These are phyloP conservation scores for Paraglomus brasilianum DNA, from an alignment of 192 early-diverging fungal genomes.

Conservation along the genomic window DNA sequence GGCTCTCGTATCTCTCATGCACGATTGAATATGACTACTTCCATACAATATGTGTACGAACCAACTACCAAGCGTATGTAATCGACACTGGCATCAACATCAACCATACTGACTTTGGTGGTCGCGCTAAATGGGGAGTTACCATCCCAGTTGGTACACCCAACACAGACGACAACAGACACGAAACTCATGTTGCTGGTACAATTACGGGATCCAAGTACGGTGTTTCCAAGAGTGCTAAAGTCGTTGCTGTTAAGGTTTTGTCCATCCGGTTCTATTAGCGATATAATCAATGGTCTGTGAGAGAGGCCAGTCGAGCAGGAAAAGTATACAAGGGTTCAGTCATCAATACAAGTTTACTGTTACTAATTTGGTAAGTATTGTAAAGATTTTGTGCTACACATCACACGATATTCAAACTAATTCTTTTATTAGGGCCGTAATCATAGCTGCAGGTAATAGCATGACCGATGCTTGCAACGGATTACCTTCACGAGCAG, in stretches of 20 bases:
- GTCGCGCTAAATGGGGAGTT: constrained; percentile 65
- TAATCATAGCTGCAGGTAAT: constrained; percentile 87
- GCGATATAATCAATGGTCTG: constrained; percentile 79
- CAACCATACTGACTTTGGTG: constrained; percentile 67
- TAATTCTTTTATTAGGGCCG: constrained; percentile 39
- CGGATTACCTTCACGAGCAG: constrained; percentile 70
- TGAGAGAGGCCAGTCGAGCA: constrained; percentile 61
- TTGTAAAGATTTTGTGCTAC: constrained; percentile 53
- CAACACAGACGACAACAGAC: constrained; percentile 41
- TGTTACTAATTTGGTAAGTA: constrained; percentile 59
- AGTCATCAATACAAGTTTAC: constrained; percentile 85
- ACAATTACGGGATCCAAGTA: constrained; percentile 83
- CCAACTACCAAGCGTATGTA: constrained; percentile 40
- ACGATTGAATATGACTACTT: constrained; percentile 79
- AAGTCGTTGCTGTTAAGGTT: constrained; percentile 86
- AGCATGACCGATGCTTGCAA: constrained; percentile 71
- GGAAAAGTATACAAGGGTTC: constrained; percentile 65
- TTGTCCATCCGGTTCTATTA: constrained; percentile 75
- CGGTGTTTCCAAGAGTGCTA: constrained; percentile 81
- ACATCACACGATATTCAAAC: constrained; percentile 77
- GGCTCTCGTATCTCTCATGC: constrained; percentile 73
- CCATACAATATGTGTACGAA: constrained; percentile 77
- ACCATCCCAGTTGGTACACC: constrained; percentile 52
- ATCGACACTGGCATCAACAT: constrained; percentile 57
- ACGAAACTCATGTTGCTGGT: constrained; percentile 84